Evolutionary conservation across 108 stramenopile species (phyloP).

Genomic region (Cyclotella baltica): DNA sequence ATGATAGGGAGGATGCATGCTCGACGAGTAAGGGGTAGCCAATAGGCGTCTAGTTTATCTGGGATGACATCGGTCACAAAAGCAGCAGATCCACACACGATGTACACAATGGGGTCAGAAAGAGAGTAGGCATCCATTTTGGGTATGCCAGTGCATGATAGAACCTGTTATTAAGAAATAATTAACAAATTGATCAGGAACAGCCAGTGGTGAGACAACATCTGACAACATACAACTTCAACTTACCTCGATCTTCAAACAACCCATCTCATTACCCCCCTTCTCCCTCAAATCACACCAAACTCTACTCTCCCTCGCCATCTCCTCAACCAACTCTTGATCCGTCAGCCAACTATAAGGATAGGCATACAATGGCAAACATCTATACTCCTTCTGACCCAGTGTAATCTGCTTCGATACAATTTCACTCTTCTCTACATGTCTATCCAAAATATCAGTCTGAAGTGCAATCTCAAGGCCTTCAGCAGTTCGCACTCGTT

Average conservation of each 20-base stretch:
- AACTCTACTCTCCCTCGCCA: slow-evolving; percentile 37
- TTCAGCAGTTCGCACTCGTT: slow-evolving; percentile 11
- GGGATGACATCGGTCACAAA: slow-evolving; percentile 71
- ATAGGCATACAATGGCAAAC: slow-evolving; percentile 61
- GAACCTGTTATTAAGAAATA: slow-evolving; percentile 48
- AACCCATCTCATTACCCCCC: slow-evolving; percentile 55
- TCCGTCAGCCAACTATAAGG: slow-evolving; percentile 72
- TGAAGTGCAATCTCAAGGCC: slow-evolving; percentile 22
- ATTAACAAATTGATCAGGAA: neutral
- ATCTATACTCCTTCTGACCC: slow-evolving; percentile 35
- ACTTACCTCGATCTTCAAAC: slow-evolving; percentile 20
- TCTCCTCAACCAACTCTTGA: slow-evolving; percentile 55
- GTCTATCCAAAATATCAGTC: neutral
- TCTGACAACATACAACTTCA: neutral
- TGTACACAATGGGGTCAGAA: slow-evolving; percentile 67
- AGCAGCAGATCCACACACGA: slow-evolving; percentile 66
- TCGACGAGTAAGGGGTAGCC: slow-evolving; percentile 57
- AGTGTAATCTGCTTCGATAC: slow-evolving; percentile 4
- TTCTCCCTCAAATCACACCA: slow-evolving; percentile 53
- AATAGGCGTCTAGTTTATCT: slow-evolving; percentile 58
- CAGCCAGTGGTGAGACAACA: neutral
- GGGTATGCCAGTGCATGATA: slow-evolving; percentile 65
- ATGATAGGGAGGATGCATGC: slow-evolving; percentile 68
- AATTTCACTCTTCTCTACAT: neutral
- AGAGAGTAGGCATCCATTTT: slow-evolving; percentile 56